phyloP scores from a whole-genome alignment of 805 yeast genomes.

The Brettanomyces bruxellensis region DNA sequence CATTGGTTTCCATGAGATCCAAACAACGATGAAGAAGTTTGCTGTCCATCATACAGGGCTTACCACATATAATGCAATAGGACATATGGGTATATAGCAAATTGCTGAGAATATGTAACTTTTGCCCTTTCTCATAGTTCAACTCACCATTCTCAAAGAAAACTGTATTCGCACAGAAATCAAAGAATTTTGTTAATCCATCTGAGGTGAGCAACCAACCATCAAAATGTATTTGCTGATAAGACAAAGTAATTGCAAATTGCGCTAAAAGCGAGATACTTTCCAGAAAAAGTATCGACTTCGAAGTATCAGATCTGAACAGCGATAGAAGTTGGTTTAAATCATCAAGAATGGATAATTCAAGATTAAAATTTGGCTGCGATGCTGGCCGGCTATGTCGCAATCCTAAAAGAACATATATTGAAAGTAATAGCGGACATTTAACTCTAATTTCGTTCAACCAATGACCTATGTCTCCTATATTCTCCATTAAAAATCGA shows the following conservation, averaged over 20 bases:
- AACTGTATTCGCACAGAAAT: slow-evolving; percentile 32
- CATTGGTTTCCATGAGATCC: slow-evolving; percentile 38
- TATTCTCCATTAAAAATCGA: slow-evolving; percentile 41
- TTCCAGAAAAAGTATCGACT: slow-evolving; percentile 45
- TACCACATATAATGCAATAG: slow-evolving; percentile 53
- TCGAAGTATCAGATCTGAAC: slow-evolving; percentile 33
- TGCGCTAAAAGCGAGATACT: slow-evolving; percentile 52
- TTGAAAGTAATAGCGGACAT: slow-evolving; percentile 49
- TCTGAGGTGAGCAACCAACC: slow-evolving; percentile 61
- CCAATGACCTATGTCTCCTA: slow-evolving; percentile 5
- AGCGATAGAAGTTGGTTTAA: slow-evolving; percentile 37
- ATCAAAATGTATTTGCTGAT: slow-evolving; percentile 45
- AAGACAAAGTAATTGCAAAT: slow-evolving; percentile 49
- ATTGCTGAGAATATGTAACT: slow-evolving; percentile 62
- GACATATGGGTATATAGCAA: slow-evolving; percentile 53
- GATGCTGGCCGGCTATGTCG: slow-evolving; percentile 27
- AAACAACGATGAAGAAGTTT: slow-evolving; percentile 49
- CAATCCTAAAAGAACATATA: slow-evolving; percentile 50
- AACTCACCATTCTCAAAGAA: slow-evolving; percentile 14
- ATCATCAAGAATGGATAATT: slow-evolving; percentile 32
- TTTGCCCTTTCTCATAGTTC: slow-evolving; percentile 26
- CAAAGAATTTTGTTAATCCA: slow-evolving; percentile 52
- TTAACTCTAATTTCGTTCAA: slow-evolving; percentile 28
- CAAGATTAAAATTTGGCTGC: slow-evolving; percentile 6
- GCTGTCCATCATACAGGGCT: slow-evolving; percentile 60